These are phyloP conservation scores for Penicillium manginii DNA, from an alignment of 495 filamentous ascomycete genomes.

Conservation along the genomic window DNA sequence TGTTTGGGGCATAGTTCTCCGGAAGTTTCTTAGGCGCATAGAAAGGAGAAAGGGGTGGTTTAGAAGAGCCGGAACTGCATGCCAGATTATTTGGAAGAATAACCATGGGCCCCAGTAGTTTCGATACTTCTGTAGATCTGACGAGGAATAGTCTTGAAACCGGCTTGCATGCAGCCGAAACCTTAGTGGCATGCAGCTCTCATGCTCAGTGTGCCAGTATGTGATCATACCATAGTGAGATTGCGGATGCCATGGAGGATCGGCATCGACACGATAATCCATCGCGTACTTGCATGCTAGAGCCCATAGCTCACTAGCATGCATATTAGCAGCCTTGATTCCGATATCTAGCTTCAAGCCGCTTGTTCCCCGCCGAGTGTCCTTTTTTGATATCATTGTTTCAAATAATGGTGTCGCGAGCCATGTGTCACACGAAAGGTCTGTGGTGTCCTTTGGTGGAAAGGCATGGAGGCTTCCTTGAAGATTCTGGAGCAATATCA, in stretches of 20 bases:
- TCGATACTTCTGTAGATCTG: slow-evolving; percentile 38
- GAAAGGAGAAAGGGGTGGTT: slow-evolving; percentile 51
- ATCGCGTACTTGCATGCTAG: slow-evolving; percentile 44
- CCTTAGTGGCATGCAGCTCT: slow-evolving; percentile 46
- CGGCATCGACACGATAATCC: slow-evolving; percentile 29
- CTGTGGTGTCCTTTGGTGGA: not conserved
- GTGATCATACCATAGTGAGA: slow-evolving; percentile 47
- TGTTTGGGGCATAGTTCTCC: slow-evolving; percentile 42
- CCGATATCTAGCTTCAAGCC: slow-evolving; percentile 39
- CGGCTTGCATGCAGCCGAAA: slow-evolving; percentile 45
- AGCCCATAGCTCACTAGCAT: slow-evolving; percentile 45
- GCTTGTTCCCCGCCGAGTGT: slow-evolving; percentile 1
- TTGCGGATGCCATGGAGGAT: slow-evolving; percentile 46
- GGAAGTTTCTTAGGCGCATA: slow-evolving; percentile 44
- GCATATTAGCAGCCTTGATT: slow-evolving; percentile 39
- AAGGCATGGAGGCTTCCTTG: slow-evolving; percentile 30
- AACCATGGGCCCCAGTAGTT: slow-evolving; percentile 52
- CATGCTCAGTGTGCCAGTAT: slow-evolving; percentile 46
- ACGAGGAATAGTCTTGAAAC: slow-evolving; percentile 37
- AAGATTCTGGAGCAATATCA: slow-evolving; percentile 42
- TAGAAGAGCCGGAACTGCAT: slow-evolving; percentile 45
- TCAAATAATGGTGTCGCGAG: slow-evolving; percentile 4
- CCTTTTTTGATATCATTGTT: slow-evolving; percentile 6
- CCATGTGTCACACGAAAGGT: not conserved
- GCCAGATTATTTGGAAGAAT: slow-evolving; percentile 46